Base-by-base conservation (phyloP, 78 protist species). In the Mastigamoeba balamuthi region DNA sequence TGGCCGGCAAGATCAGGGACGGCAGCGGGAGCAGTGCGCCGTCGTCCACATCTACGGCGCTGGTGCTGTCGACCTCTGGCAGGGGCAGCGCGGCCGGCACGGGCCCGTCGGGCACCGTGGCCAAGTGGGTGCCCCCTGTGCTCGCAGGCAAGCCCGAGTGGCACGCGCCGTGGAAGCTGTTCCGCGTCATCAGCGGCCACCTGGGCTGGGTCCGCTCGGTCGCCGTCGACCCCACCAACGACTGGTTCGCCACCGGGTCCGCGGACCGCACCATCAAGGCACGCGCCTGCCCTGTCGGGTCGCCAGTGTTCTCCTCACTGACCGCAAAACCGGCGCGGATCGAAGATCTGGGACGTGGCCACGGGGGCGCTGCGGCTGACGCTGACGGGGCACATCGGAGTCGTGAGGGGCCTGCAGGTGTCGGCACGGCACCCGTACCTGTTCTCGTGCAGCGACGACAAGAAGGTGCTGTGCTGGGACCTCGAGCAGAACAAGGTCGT, bases 401-500 rank as follows among this genome's bases (percentile, higher is more conserved):
- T 91, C 0, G 90, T 94, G 17, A 82, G 95, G 5, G 91, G 88
- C 0, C 33, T 94, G 1, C 88, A 81, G 3, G 75, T 95, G 7
- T 78, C 91, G 7, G 53, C 38, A 4, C 72, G 93, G 3, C 89
- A 80, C 44, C 99, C 99, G 6, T 98, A 97, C 72, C 74, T 98
- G 44, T 98, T 98, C 81, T 84, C 96, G 0, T 93, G 37, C 0
- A 98, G 97, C 35, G 99, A 96, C 30, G 99, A 98, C 91, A 93
- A 95, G 83, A 33, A 48, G 70, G 95, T 97, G 43, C 69, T 84
- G 38, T 96, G 99, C 79, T 97, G 98, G 99, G 99, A 96, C 65
- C 76, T 96, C 23, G 99, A 95, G 41, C 0, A 10, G n/a, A 96
- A 95, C 80, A 75, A 80, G 65, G 86, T 82, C 70, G 63, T 92